Evolutionary conservation across 164 flowering plant species (phyloP), one percentile per base, ranked within the genome.

Genomic region (Vitis rupestris): DNA sequence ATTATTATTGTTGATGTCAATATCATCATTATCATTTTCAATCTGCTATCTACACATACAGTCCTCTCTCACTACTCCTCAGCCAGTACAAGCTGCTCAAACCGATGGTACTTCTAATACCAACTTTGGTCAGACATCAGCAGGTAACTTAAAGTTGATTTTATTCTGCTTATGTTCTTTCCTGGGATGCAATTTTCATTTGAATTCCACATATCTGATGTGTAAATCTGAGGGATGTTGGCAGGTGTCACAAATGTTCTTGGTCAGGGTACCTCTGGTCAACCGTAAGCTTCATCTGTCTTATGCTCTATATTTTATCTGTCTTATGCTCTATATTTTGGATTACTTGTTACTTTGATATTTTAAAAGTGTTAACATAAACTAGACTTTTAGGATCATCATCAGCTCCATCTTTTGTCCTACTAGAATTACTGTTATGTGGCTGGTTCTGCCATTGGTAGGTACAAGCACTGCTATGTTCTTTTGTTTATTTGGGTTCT

Each of bases 121-220:
- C 53, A 89, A 78, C 76, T 82, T 85, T 71, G 86, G 90, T 73
- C 92, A 81, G 78, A 60, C 90, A 16, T 96, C 84, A 82, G 48
- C 85, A 75, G 90, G 98, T 93, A 75, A 7, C 29, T 61, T 49
- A 16, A 1, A 37, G 44, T 59, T 50, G 17, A 62, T 19, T 61
- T 16, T 50, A 55, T 63, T 63, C 31, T 29, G 10, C 9, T 2
- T 12, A 59, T 12, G 3, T 11, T 53, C 50, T 50, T 13, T 50
- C 7, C 7, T 64, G 52, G 12, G 14, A 27, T 52, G 3, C 15
- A 8, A 52, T 9, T 37, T 8, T 6, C 7, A 37, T 37, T 51
- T 27, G 9, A 23, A 23, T 56, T n/a, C 27, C 50, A 68, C 70
- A 68, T 69, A 79, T 86, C 77, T 76, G 79, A 37, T 6, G 78